A percentile compares a stretch with the other conserved stretches of the same genome.
Evolutionary conservation across 768 basidiomycete genomes (phyloP).

Genomic region (Cytidiella melzeri): DNA sequence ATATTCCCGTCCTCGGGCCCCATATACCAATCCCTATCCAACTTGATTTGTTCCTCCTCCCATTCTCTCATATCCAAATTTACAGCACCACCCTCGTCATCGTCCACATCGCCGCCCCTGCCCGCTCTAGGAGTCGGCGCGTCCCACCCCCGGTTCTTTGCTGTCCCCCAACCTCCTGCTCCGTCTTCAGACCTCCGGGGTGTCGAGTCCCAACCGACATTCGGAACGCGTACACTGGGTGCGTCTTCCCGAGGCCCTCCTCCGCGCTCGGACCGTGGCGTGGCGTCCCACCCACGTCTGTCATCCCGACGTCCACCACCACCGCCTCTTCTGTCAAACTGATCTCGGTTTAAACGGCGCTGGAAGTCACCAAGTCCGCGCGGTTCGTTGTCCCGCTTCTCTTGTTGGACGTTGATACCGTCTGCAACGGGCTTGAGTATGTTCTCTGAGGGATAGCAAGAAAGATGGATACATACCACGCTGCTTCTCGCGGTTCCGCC

Average conservation of each 20-base stretch:
- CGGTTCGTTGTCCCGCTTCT: slow-evolving; percentile 49
- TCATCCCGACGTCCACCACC: slow-evolving; percentile 13
- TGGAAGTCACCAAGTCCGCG: slow-evolving; percentile 91
- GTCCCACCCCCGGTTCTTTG: slow-evolving; percentile 60
- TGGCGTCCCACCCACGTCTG: slow-evolving; percentile 47
- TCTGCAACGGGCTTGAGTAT: slow-evolving; percentile 36
- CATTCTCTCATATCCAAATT: slow-evolving; percentile 81
- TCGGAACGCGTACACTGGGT: slow-evolving; percentile 85
- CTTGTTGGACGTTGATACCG: slow-evolving; percentile 61
- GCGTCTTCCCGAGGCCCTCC: slow-evolving; percentile 46
- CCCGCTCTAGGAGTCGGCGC: slow-evolving; percentile 73
- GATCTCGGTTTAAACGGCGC: slow-evolving; percentile 79
- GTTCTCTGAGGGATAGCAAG: background rate
- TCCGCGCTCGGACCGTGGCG: slow-evolving; percentile 53
- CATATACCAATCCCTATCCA: slow-evolving; percentile 97
- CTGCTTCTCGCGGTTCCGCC: slow-evolving; percentile 63
- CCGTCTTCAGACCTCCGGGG: slow-evolving; percentile 60
- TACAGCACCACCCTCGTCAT: slow-evolving; percentile 50
- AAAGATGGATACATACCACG: slow-evolving; percentile 37
- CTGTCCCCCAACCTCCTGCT: slow-evolving; percentile 55
- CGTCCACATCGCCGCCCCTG: slow-evolving; percentile 62
- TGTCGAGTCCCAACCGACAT: slow-evolving; percentile 93
- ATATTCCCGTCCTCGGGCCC: slow-evolving; percentile 84
- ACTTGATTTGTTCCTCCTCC: slow-evolving; percentile 91
- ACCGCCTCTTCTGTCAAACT: slow-evolving; percentile 25